Evolutionary conservation across 2,329 filamentous ascomycete genomes (phyloP).

Genomic region (Tetracladium maxilliforme): DNA sequence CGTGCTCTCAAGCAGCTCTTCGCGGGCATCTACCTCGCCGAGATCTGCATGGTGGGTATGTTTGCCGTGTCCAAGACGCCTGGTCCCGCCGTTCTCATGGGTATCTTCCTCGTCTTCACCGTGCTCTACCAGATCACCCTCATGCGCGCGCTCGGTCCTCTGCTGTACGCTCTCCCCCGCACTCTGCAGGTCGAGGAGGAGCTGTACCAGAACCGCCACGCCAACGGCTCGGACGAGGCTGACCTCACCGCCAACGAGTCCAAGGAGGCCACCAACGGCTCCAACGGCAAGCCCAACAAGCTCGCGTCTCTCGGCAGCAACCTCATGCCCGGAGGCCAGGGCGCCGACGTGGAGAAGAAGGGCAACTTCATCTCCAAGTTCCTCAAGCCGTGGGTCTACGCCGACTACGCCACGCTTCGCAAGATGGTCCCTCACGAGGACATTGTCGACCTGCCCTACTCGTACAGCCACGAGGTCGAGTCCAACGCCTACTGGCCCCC

Average conservation of each 20-base stretch:
- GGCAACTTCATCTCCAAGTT: conserved; percentile 50
- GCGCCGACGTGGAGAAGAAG: conserved; percentile 22
- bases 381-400: conserved; percentile 64
- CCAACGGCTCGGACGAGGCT: conserved; percentile 9
- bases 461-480: conserved; percentile 47
- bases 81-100: conserved; percentile 61
- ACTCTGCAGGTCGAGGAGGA: conserved; percentile 48
- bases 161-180: conserved; percentile 67
- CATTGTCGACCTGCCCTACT: conserved; percentile 24
- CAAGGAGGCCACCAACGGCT: conserved; percentile 10
- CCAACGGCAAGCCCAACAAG: conserved; percentile 1
- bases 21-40: conserved; percentile 68
- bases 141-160: conserved; percentile 57
- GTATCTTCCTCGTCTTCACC: conserved; percentile 62
- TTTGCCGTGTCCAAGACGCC: conserved; percentile 56
- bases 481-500: conserved; percentile 63
- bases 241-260: conserved; percentile 7
- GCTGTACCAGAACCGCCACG: conserved; percentile 9
- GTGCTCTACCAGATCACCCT: conserved; percentile 62
- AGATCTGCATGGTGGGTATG: conserved; percentile 72
- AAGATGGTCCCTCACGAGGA: conserved; percentile 48
- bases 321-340: conserved; percentile 7
- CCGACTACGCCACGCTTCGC: conserved; percentile 57
- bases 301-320: conserved; percentile 13
- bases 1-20: conserved; percentile 79